These are phyloP conservation scores for Pichia ethanolica DNA, from an alignment of 805 yeast species.

Conservation along the genomic window DNA sequence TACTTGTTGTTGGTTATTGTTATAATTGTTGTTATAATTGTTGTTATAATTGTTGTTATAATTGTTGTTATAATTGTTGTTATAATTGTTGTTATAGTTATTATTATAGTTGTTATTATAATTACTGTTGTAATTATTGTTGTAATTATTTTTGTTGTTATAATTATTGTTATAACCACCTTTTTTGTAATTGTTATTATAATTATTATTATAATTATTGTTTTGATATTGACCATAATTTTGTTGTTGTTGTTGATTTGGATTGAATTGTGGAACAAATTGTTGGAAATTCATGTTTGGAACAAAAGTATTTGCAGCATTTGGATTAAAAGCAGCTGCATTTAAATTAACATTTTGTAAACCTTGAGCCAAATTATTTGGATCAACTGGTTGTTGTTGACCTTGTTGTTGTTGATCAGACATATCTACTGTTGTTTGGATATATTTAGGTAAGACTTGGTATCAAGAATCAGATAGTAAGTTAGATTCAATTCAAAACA, in stretches of 20 bases:
- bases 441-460: too few species aligned
- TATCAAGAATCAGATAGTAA: too few species aligned
- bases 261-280: conserved; percentile 33
- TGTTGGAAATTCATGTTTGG: conserved; percentile 33
- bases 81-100: conserved; percentile 17
- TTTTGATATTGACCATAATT: conserved; percentile 7
- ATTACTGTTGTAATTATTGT: conserved; percentile 11
- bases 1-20: conserved; percentile 8
- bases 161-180: conserved; percentile 23
- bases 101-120: conserved; percentile 2
- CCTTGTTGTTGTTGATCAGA: conserved; percentile 19
- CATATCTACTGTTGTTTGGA: conserved; percentile 10
- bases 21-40: background rate
- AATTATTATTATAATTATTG: conserved; percentile 16
- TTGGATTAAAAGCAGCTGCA: conserved; percentile 40
- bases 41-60: conserved; percentile 13
- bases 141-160: conserved; percentile 16
- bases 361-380: conserved; percentile 38
- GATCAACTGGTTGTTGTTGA: conserved; percentile 27
- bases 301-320: conserved; percentile 41
- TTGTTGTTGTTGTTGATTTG: conserved; percentile 15
- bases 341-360: conserved; percentile 36
- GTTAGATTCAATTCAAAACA: too few species aligned
- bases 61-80: conserved; percentile 15
- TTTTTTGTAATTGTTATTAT: conserved; percentile 21